Conservation (phyloP, 2,329 filamentous ascomycete species). For the Alternaria sp. region DNA sequence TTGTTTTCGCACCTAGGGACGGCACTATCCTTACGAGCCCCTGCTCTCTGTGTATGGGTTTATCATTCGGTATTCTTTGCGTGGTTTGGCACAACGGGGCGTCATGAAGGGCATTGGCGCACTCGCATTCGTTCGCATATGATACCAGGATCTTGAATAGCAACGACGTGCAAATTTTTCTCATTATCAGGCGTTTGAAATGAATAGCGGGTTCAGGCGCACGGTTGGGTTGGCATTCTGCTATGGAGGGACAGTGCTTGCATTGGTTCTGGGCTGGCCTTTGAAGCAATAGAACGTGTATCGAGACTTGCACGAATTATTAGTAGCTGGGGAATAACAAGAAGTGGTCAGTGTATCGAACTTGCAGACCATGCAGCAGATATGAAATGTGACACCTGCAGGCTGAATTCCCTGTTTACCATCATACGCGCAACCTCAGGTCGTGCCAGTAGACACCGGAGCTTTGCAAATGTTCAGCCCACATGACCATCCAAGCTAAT, state of each 20-base stretch:
- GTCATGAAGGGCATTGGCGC: not conserved
- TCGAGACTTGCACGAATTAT: not conserved
- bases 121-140: slow-evolving; percentile 25
- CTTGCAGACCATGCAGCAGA: not conserved
- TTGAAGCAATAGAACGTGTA: not conserved
- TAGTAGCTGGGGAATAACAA: not conserved
- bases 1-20: slow-evolving; percentile 1
- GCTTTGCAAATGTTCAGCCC: not conserved
- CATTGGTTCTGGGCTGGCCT: not conserved
- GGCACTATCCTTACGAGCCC: not conserved
- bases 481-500: not conserved
- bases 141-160: slow-evolving; percentile 23
- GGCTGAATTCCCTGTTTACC: not conserved
- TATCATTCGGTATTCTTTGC: not conserved
- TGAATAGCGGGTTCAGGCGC: not conserved
- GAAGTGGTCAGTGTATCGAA: not conserved
- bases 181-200: not conserved
- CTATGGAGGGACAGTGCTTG: not conserved
- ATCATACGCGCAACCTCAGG: not conserved
- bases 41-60: not conserved
- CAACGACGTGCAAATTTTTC: not conserved
- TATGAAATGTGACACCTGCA: not conserved
- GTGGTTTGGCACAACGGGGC: not conserved
- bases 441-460: not conserved
- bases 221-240: not conserved